phyloP scores from a whole-genome alignment of 805 yeast species.

The Candida namnaoensis region DNA sequence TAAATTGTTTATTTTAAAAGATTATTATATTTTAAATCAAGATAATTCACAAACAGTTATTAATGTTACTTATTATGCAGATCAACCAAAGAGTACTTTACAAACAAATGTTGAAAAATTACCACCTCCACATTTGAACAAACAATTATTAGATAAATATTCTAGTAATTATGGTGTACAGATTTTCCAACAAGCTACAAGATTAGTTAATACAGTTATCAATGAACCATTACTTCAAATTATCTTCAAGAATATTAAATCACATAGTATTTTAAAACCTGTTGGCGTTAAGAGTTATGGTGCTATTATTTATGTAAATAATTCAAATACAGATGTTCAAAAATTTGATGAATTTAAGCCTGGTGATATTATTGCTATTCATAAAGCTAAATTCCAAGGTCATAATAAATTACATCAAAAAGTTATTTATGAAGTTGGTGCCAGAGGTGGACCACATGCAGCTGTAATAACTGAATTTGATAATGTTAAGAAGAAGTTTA shows the following conservation, averaged over 20 bases:
- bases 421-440: conserved; percentile 50
- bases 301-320: conserved; percentile 52
- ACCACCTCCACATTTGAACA: conserved; percentile 37
- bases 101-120: conserved; percentile 21
- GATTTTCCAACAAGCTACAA: conserved; percentile 36
- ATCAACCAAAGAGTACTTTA: conserved; percentile 45
- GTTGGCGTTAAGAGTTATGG: conserved; percentile 70
- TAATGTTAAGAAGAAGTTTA: conserved; percentile 56
- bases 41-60: conserved; percentile 64
- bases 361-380: conserved; percentile 78
- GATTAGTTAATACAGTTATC: conserved; percentile 19
- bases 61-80: conserved; percentile 45
- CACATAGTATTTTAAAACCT: conserved; percentile 33
- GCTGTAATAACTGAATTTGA: conserved; percentile 72
- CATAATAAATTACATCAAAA: conserved; percentile 52
- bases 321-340: conserved; percentile 36
- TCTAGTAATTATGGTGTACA: conserved; percentile 42
- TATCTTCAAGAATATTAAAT: conserved; percentile 27
- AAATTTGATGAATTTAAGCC: conserved; percentile 59
- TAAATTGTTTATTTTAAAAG: conserved; percentile 37
- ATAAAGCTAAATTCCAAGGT: conserved; percentile 65
- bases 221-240: conserved; percentile 22
- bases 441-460: conserved; percentile 39
- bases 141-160: conserved; percentile 38
- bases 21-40: conserved; percentile 62